These are phyloP conservation scores for Tulasnella sp. DNA, from an alignment of 768 basidiomycete species.

Conservation along the genomic window DNA sequence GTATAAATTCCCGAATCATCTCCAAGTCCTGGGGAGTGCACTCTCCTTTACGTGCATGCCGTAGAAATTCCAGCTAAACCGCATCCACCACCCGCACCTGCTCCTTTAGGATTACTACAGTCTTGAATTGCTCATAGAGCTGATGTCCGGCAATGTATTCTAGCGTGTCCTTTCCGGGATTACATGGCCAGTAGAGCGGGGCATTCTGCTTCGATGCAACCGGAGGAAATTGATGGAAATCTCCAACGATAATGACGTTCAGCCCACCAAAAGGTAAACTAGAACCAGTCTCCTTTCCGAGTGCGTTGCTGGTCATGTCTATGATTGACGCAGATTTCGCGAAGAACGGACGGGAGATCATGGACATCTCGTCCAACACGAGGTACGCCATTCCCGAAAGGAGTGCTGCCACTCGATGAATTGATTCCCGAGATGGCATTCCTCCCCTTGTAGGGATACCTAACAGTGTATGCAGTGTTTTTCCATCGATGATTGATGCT, in stretches of 20 bases:
- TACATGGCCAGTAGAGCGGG: neutral
- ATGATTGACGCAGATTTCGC: conserved; percentile 24
- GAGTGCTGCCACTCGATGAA: neutral
- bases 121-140: conserved; percentile 27
- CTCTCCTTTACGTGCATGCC: conserved; percentile 23
- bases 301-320: neutral
- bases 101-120: conserved; percentile 31
- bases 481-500: conserved; percentile 32
- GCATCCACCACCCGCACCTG: conserved; percentile 30
- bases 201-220: neutral
- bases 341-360: conserved; percentile 24
- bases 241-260: conserved; percentile 27
- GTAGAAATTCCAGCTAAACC: conserved; percentile 28
- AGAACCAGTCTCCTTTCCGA: too few relatives aligned
- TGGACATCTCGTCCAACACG: conserved; percentile 36
- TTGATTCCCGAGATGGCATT: neutral
- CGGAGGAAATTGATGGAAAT: conserved; percentile 28
- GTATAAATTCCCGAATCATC: conserved; percentile 24
- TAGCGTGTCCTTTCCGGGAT: neutral
- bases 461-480: conserved; percentile 3
- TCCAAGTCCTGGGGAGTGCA: conserved; percentile 24
- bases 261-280: conserved; percentile 27
- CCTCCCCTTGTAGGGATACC: neutral
- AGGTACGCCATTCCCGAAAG: conserved; percentile 18
- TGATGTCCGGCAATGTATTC: conserved; percentile 21